Base-by-base conservation (phyloP, 805 yeast genomes). In the Kuraishia floccosa region DNA sequence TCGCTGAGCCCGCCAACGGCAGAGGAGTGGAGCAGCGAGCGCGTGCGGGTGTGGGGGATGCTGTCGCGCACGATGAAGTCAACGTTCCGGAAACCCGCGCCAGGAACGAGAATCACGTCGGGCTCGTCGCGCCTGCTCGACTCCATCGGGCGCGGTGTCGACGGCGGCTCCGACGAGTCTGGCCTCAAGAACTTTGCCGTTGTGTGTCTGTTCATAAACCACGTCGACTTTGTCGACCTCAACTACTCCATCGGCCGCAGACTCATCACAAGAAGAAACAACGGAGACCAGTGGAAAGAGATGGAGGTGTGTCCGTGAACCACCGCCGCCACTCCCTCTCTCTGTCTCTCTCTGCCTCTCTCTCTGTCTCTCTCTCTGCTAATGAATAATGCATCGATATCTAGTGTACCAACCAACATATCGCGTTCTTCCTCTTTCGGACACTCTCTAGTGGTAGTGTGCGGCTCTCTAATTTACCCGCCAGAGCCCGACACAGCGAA, bases 141-240 rank as follows among this genome's bases (percentile, higher is more conserved):
- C 51, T 70, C 81, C 31, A 76, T 84, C 28, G 63, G 69, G 29
- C 65, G 94, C 41, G 89, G 94, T 9, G 94, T 84, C 12, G 94
- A 84, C 52, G 94, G 94, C 6, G 65, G 71, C 27, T 67, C 71
- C 44, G 74, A 78, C 1, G n/a, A n/a, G n/a, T n/a, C n/a, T n/a
- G 72, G 69, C 10, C 54, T 66, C 33, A 76, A 72, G 45, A 74
- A 81, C 49, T 83, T 79, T 47, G 73, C 74, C 1, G 71, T 82
- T 16, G 70, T 81, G 18, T 74, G 79, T 24, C 50, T 84, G 58
- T 72, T 81, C 44, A 66, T 77, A 24, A 79, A 82, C 32, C 58
- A 65, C 28, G 93, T 80, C 8, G 94, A 84, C 50, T 67, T 64
- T 46, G 65, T 76, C 32, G 77, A 75, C 39, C 54, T 75, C 38